phyloP scores from a whole-genome alignment of 257 asterid species.

The Nicotiana noctiflora region DNA sequence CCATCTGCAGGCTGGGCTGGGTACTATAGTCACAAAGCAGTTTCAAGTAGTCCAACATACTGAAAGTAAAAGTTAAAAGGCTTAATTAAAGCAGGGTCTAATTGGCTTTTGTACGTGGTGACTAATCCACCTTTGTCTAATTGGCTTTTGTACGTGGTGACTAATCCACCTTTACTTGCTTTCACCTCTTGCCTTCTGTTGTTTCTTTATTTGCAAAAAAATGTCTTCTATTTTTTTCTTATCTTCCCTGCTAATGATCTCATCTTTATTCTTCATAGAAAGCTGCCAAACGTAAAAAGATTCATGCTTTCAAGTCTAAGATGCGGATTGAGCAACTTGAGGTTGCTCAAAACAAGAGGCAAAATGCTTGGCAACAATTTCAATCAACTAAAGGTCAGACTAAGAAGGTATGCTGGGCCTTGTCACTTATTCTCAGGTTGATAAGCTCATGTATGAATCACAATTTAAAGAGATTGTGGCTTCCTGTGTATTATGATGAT shows the following conservation, averaged over 20 bases:
- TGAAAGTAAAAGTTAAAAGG: neutral
- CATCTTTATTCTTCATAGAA: constrained; percentile 37
- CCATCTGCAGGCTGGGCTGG: neutral
- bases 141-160: neutral
- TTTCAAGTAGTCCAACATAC: neutral
- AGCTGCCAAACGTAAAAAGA: constrained; percentile 82
- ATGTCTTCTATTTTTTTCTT: neutral
- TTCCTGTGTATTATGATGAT: neutral
- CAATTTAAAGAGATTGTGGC: neutral
- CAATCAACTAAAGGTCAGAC: constrained; percentile 89
- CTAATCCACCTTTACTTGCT: neutral
- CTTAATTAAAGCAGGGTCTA: neutral
- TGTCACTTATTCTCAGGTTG: neutral
- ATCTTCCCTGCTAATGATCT: neutral
- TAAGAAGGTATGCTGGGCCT: constrained; percentile 56
- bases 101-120: neutral
- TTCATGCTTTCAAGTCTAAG: constrained; percentile 92
- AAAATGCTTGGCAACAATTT: constrained; percentile 97
- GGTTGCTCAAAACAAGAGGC: constrained; percentile 88
- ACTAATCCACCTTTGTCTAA: neutral
- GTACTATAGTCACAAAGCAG: neutral
- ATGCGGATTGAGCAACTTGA: constrained; percentile 90
- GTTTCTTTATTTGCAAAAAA: neutral
- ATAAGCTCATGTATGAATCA: neutral
- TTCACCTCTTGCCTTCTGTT: neutral